phyloP scores from a whole-genome alignment of 2,329 filamentous ascomycete species.

The Beauveria brongniartii region DNA sequence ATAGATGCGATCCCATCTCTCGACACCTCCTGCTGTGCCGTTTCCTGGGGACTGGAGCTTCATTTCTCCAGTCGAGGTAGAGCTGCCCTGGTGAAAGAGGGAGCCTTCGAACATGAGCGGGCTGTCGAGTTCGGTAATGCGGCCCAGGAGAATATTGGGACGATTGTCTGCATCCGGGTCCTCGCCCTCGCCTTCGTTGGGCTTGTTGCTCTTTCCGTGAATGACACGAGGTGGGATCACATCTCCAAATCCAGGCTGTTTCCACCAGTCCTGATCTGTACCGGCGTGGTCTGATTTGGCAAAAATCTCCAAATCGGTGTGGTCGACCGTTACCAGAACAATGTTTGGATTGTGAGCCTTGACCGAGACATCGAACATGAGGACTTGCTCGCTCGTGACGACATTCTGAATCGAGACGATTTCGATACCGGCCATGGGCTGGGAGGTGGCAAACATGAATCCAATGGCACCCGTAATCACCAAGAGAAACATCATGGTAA shows the following conservation, averaged over 20 bases:
- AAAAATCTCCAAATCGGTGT: conserved; percentile 87
- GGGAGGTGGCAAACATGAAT: conserved; percentile 86
- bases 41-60: conserved; percentile 80
- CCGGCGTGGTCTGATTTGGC: conserved; percentile 87
- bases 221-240: conserved; percentile 1
- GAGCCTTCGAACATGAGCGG: conserved; percentile 84
- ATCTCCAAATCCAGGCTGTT: conserved; percentile 14
- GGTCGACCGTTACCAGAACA: conserved; percentile 75
- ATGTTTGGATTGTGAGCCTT: conserved; percentile 89
- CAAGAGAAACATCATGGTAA: conserved; percentile 73
- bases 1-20: conserved; percentile 84
- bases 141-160: conserved; percentile 87
- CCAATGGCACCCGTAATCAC: conserved; percentile 79
- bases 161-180: conserved; percentile 40
- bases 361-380: conserved; percentile 89
- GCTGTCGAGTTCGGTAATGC: conserved; percentile 79
- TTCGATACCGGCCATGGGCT: conserved; percentile 71
- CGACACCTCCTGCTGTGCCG: conserved; percentile 73
- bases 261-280: conserved; percentile 55
- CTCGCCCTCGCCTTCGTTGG: conserved; percentile 25
- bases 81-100: conserved; percentile 67
- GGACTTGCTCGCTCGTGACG: conserved; percentile 84
- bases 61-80: conserved; percentile 72
- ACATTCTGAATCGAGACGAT: conserved; percentile 81
- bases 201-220: conserved; percentile 19